Conservation (phyloP, 148 eudicot species). For the Hydrangea macrophylla region DNA sequence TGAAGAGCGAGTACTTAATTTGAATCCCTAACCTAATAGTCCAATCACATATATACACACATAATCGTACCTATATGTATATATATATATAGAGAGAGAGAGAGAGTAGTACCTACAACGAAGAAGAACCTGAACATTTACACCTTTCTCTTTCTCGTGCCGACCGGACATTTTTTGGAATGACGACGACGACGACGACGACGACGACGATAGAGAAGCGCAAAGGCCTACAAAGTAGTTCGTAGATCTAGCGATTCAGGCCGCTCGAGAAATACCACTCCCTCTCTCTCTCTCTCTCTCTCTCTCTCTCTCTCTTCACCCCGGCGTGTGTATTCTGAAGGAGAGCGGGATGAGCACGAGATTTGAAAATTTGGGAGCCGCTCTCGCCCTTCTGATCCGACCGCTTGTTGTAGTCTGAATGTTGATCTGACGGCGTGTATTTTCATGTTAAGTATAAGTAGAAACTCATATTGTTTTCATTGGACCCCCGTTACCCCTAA, state of each 20-base stretch:
- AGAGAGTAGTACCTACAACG: conserved; percentile 68
- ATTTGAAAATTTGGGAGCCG: conserved; percentile 21
- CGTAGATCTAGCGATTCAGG: conserved; percentile 16
- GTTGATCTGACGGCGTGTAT: conserved; percentile 7
- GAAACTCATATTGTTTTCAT: background rate
- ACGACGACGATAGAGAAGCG: background rate
- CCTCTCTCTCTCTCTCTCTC: background rate
- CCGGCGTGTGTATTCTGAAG: background rate
- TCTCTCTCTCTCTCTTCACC: background rate
- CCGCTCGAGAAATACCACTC: background rate
- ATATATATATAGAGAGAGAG: background rate
- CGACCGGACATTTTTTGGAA: conserved; percentile 54
- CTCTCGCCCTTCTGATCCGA: conserved; percentile 6
- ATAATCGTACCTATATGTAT: background rate
- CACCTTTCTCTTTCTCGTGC: conserved; percentile 76
- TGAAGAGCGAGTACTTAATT: background rate
- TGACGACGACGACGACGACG: background rate
- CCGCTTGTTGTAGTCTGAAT: background rate
- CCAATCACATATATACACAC: background rate
- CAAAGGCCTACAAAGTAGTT: background rate
- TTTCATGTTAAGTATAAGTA: too few relatives aligned
- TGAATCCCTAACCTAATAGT: background rate
- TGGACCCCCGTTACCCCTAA: background rate
- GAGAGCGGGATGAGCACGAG: conserved; percentile 11
- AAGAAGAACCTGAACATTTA: conserved; percentile 89